A percentile compares a stretch with the other conserved stretches of the same genome.
Evolutionary conservation across 306 rosid species (phyloP).

Genomic region (Ormosia semicastrata): DNA sequence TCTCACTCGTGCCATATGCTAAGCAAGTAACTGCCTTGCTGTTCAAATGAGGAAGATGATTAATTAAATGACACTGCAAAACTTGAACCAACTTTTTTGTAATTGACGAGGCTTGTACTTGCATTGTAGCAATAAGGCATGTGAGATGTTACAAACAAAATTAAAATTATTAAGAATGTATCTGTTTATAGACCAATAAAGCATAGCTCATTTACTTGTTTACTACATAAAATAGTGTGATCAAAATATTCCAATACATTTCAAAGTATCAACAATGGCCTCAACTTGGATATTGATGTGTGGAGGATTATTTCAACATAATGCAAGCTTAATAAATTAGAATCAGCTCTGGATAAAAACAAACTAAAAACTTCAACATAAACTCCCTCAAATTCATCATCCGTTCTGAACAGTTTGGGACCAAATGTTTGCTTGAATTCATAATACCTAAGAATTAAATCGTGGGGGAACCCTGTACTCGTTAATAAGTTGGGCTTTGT

Average conservation of each 20-base stretch:
- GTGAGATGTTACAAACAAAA: background rate
- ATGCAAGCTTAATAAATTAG: background rate
- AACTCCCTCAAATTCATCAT: background rate
- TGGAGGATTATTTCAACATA: background rate
- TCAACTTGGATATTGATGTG: background rate
- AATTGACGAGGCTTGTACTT: background rate
- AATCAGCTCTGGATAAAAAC: background rate
- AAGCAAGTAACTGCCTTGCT: conserved; percentile 78
- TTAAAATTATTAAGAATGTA: background rate
- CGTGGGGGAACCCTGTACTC: background rate
- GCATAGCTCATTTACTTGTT: background rate
- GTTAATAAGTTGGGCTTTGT: background rate
- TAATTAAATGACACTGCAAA: conserved; percentile 16
- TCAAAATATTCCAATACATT: background rate
- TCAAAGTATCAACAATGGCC: background rate
- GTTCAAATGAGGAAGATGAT: conserved; percentile 22
- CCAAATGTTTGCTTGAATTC: conserved; percentile 10
- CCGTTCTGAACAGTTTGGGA: background rate
- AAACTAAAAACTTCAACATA: background rate
- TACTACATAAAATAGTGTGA: background rate
- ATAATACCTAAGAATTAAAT: background rate
- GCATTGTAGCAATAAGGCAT: background rate
- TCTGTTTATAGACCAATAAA: background rate
- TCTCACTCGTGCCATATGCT: conserved; percentile 40
- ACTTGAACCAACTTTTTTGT: background rate